Percentiles rank a stretch among this genome's conserved stretches.
Conservation (phyloP, 1,284 basidiomycete species). For the Papiliotrema flavescens region DNA sequence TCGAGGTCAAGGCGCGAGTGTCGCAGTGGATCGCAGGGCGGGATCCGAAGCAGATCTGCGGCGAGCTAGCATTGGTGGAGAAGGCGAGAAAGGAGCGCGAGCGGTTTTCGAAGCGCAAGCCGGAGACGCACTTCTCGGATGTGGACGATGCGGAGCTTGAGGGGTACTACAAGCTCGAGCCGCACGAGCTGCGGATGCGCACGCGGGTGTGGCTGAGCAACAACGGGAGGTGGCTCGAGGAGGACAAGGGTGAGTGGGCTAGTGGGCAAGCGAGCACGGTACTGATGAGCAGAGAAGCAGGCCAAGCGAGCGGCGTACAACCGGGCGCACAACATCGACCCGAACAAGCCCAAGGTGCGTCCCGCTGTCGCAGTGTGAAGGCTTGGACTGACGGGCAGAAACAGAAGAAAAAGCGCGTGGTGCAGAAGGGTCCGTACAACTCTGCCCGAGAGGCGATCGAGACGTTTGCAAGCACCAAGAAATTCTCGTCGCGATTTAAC, state of each 20-base stretch:
- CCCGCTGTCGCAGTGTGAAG: neutral
- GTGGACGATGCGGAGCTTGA: slow-evolving; percentile 94
- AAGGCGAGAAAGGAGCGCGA: slow-evolving; percentile 33
- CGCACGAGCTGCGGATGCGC: slow-evolving; percentile 83
- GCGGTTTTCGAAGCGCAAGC: slow-evolving; percentile 32
- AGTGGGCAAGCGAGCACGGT: neutral
- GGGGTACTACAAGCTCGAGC: slow-evolving; percentile 67
- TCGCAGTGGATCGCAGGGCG: slow-evolving; percentile 33
- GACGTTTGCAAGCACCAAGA: slow-evolving; percentile 29
- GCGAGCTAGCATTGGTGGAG: slow-evolving; percentile 57
- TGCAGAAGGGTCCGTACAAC: slow-evolving; percentile 32
- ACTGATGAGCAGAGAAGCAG: slow-evolving; percentile 29
- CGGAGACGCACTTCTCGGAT: slow-evolving; percentile 55
- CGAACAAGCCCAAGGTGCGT: slow-evolving; percentile 26
- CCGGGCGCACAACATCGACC: slow-evolving; percentile 29
- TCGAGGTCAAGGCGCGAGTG: slow-evolving; percentile 18
- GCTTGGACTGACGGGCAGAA: slow-evolving; percentile 8
- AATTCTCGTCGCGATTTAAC: slow-evolving; percentile 42
- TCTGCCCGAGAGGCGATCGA: slow-evolving; percentile 35
- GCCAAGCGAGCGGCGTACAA: slow-evolving; percentile 28
- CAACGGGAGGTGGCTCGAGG: slow-evolving; percentile 90
- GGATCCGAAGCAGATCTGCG: slow-evolving; percentile 30
- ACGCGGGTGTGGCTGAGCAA: slow-evolving; percentile 96
- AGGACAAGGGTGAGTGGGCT: slow-evolving; percentile 66
- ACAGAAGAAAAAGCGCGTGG: slow-evolving; percentile 16